A percentile compares a stretch with the other conserved stretches of the same genome.
These are phyloP conservation scores for Nicotiana sylvestris DNA, from an alignment of 257 asterid genomes.

Conservation along the genomic window DNA sequence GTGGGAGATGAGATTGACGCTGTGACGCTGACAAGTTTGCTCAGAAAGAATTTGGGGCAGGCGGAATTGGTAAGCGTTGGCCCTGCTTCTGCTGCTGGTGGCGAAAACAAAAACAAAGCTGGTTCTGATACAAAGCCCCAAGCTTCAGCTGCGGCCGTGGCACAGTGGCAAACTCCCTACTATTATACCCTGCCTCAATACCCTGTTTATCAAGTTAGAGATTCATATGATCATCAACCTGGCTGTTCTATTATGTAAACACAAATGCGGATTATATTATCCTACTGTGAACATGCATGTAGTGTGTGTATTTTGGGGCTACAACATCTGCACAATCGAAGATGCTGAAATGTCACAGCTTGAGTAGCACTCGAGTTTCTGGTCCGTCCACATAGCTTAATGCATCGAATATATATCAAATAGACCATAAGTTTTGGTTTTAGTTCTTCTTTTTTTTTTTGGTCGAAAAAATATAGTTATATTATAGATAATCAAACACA, in stretches of 20 bases:
- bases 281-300: no score
- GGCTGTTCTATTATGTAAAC: not conserved
- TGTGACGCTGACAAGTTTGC: not conserved
- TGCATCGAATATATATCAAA: no score
- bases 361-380: no score
- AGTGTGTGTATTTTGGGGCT: no score
- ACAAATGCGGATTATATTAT: not conserved
- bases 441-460: no score
- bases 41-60: conserved; percentile 2
- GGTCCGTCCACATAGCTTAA: no score
- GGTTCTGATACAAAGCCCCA: not conserved
- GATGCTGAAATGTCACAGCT: no score
- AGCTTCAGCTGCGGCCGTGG: not conserved
- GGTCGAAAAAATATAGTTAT: no score
- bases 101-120: not conserved
- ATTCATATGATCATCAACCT: not conserved
- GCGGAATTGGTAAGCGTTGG: conserved; percentile 6
- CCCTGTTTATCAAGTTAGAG: not conserved
- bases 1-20: conserved; percentile 4
- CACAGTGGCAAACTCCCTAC: not conserved
- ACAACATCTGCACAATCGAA: no score
- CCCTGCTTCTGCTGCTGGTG: not conserved
- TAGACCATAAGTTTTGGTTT: no score
- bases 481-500: no score
- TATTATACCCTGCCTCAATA: not conserved